These are phyloP conservation scores for Colletotrichum sidae DNA, from an alignment of 2,329 filamentous ascomycete genomes.

Conservation along the genomic window DNA sequence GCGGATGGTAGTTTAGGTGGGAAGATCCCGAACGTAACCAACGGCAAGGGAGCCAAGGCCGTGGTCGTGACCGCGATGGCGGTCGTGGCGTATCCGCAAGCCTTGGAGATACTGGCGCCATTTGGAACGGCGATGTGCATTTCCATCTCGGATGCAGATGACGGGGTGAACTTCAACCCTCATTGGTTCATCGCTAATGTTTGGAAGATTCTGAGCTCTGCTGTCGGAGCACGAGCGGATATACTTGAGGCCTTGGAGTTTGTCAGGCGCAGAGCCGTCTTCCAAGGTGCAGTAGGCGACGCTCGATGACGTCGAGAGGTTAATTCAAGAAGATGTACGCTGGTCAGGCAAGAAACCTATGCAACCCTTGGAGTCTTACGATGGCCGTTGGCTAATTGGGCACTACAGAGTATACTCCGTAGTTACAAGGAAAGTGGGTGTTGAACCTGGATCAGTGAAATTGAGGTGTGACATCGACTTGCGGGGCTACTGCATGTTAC, in stretches of 20 bases:
- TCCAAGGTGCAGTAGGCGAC: constrained; percentile 41
- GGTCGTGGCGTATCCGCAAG: constrained; percentile 47
- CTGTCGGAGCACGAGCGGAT: constrained; percentile 52
- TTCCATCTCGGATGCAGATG: constrained; percentile 46
- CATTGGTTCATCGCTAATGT: constrained; percentile 49
- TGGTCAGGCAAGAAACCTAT: constrained; percentile 6
- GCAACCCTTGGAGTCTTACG: background rate
- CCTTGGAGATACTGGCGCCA: constrained; percentile 47
- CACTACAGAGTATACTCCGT: too few species aligned
- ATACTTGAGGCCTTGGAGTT: constrained; percentile 55
- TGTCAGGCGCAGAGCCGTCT: constrained; percentile 42
- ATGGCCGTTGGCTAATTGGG: background rate
- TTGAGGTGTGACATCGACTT: background rate
- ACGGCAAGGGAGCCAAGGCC: constrained; percentile 41
- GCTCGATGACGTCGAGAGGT: constrained; percentile 40
- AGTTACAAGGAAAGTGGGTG: constrained; percentile 33
- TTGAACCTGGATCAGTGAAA: constrained; percentile 11
- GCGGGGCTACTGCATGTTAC: too few species aligned
- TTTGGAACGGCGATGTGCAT: constrained; percentile 55
- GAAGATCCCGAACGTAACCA: constrained; percentile 42
- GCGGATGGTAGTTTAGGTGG: constrained; percentile 39
- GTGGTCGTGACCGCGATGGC: constrained; percentile 48
- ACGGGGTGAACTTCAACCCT: constrained; percentile 46
- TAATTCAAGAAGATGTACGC: constrained; percentile 23
- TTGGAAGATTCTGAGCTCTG: constrained; percentile 48